Conservation (phyloP, 2,329 filamentous ascomycete species). For the Exophiala lecanii-corni region DNA sequence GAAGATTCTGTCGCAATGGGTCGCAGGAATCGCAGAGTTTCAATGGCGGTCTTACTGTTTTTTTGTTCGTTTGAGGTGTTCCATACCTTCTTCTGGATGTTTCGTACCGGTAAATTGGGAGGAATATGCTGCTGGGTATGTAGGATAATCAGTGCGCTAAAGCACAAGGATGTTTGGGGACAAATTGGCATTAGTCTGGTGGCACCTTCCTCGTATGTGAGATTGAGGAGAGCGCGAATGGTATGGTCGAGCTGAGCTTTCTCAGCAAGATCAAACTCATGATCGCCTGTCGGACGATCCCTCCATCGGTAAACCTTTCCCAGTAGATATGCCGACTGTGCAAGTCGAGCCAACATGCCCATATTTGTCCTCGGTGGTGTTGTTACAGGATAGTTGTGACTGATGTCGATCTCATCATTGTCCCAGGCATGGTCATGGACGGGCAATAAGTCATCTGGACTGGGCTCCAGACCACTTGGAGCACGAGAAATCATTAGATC, state of each 20-base stretch:
- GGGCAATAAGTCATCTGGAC: conserved; percentile 6
- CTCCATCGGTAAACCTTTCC: conserved; percentile 4
- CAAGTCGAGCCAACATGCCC: conserved; percentile 10
- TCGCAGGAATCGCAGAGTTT: conserved; percentile 1
- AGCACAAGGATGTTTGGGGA: conserved; percentile 7
- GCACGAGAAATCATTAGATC: background rate
- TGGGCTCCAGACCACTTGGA: conserved; percentile 3
- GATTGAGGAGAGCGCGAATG: conserved; percentile 4
- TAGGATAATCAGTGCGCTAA: conserved; percentile 6
- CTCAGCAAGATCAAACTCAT: conserved; percentile 3
- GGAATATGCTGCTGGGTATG: background rate
- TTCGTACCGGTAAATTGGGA: background rate
- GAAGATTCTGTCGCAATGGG: conserved; percentile 2
- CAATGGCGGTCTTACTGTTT: background rate
- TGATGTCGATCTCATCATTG: conserved; percentile 4
- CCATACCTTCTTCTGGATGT: background rate
- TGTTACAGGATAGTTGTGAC: background rate
- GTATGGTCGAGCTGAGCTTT: conserved; percentile 4
- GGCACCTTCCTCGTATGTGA: conserved; percentile 3
- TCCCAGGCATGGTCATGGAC: conserved; percentile 8
- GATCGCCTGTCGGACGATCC: conserved; percentile 6
- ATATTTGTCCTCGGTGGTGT: conserved; percentile 3
- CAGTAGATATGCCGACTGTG: conserved; percentile 5
- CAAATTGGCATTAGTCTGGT: conserved; percentile 2
- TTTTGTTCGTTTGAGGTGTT: background rate